Percentiles rank a stretch among this genome's conserved stretches.
Conservation (phyloP, 768 basidiomycete genomes). For the Tulasnella sp. region DNA sequence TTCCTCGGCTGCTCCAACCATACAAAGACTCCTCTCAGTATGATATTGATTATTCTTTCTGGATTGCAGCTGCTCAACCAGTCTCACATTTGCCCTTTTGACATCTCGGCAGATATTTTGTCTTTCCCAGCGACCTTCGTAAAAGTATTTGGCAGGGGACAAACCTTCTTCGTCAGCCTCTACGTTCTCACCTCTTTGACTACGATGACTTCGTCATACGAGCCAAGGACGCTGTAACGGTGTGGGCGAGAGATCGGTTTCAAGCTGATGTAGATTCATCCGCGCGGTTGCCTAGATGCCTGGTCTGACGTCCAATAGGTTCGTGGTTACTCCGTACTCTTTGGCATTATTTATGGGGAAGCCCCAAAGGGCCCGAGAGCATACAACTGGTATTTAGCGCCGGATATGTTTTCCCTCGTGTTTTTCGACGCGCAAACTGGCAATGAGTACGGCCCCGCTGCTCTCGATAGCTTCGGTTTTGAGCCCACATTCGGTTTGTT, state of each 20-base stretch:
- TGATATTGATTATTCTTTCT: neutral
- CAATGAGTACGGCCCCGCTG: neutral
- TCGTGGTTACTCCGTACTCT: neutral
- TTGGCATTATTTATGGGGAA: conserved; percentile 4
- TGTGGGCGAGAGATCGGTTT: neutral
- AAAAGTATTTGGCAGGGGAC: neutral
- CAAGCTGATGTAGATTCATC: neutral
- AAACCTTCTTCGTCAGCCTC: neutral
- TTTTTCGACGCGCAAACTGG: conserved; percentile 10
- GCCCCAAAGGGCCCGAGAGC: neutral
- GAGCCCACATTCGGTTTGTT: neutral
- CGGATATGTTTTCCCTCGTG: neutral
- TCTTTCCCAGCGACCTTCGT: neutral
- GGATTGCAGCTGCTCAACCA: neutral
- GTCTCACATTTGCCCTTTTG: neutral
- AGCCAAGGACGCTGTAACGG: neutral
- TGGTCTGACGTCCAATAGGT: neutral
- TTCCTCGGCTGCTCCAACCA: neutral
- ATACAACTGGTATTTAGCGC: conserved; percentile 1
- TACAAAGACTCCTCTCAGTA: neutral
- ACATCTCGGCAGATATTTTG: neutral
- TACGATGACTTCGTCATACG: conserved; percentile 9
- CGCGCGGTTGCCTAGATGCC: neutral
- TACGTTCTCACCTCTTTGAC: neutral
- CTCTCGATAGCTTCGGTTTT: conserved; percentile 1